These are phyloP conservation scores for Saccharomyces eubayanus DNA, from an alignment of 805 yeast species.

Conservation along the genomic window DNA sequence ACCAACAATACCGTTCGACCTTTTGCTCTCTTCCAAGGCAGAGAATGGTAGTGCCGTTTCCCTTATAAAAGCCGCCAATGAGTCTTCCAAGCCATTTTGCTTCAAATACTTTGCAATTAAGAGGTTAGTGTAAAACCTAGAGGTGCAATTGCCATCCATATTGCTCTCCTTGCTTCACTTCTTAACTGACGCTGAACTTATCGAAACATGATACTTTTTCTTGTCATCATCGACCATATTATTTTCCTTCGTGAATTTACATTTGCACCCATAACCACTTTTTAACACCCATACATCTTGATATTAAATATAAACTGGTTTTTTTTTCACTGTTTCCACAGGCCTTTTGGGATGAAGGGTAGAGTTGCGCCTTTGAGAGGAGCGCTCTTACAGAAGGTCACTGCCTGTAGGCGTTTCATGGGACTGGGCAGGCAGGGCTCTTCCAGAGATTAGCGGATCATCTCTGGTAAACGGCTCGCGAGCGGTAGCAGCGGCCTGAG, in stretches of 20 bases:
- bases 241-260: not conserved
- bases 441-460: not conserved
- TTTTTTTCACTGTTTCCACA: not conserved
- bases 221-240: not conserved
- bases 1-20: slow-evolving; percentile 1
- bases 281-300: not conserved
- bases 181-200: not conserved
- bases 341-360: not conserved
- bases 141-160: slow-evolving; percentile 2
- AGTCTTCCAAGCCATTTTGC: slow-evolving; percentile 38
- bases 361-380: not conserved
- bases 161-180: not conserved
- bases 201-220: not conserved
- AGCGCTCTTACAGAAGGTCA: not conserved
- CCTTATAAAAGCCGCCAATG: slow-evolving; percentile 41
- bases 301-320: not conserved
- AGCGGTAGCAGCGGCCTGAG: not conserved
- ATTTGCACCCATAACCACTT: not conserved
- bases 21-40: not conserved
- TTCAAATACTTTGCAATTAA: slow-evolving; percentile 55
- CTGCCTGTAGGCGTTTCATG: not conserved
- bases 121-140: slow-evolving; percentile 19
- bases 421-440: not conserved
- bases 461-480: not conserved
- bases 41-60: slow-evolving; percentile 16